Base-by-base conservation (phyloP, 805 yeast species). In the Komagataella phaffii region DNA sequence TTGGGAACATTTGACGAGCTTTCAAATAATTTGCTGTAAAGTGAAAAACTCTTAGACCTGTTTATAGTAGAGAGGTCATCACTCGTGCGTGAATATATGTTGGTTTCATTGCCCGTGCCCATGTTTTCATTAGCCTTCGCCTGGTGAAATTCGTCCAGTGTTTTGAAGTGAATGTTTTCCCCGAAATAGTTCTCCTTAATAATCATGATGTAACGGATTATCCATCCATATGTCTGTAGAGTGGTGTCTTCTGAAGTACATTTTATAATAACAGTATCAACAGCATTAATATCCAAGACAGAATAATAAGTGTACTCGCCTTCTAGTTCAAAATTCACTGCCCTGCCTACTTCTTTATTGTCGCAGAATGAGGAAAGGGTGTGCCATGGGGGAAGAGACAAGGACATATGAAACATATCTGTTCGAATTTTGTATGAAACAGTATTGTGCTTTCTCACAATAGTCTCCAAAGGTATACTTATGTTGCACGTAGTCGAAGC, bases 301-400 rank as follows among this genome's bases (percentile, higher is more conserved):
- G 76, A 71, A 63, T 70, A 78, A 57, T 76, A 82, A 0, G 83
- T 76, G 64, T 87, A 85, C 0, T 81, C 74, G 0, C 96, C 95
- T 1, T 65, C 65, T 17, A 88, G 64, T 1, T 62, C 64, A 58
- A 89, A 83, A 51, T 81, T 75, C 24, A 75, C 69, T 0, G 89
- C 79, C 54, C 80, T 69, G 0, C 96, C 98, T 55, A 88, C 73
- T 14, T 76, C 75, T 17, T 75, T 77, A 10, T 75, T 66, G 48
- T 75, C 74, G 68, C 86, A 63, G 57, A 91, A 91, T 49, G 84
- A 82, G 51, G 81, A 77, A 23, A 81, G 69, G 0, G 98, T 90
- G 60, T 88, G 95, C 96, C 98, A 93, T 1, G 91, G 84, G 0
- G 99, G 98, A 0, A 93, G 79, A 53, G 81, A 84, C 2, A 90